Conservation (phyloP, 306 rosid genomes). For the Ochetophila trinervis region DNA sequence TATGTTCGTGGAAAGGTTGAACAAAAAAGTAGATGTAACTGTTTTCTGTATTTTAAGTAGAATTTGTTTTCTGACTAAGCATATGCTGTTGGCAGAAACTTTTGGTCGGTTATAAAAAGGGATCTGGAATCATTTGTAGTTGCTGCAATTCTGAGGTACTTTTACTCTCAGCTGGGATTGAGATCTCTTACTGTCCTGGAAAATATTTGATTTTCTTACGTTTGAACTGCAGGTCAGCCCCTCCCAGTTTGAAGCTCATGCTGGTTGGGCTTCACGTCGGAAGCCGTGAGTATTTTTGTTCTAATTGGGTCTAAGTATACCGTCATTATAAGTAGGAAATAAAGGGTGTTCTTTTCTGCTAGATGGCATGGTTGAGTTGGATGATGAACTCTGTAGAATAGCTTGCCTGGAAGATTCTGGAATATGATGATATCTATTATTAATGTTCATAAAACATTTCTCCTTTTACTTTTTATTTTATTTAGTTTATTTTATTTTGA, state of each 20-base stretch:
- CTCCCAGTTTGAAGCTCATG: slow-evolving; percentile 93
- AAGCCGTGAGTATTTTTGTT: slow-evolving; percentile 77
- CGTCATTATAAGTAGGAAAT: slow-evolving; percentile 16
- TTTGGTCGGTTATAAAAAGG: slow-evolving; percentile 73
- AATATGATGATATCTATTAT: background rate
- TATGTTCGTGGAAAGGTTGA: slow-evolving; percentile 74
- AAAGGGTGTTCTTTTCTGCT: background rate
- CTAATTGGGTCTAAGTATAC: background rate
- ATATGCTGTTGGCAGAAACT: slow-evolving; percentile 50
- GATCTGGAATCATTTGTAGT: slow-evolving; percentile 63
- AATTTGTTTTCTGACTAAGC: slow-evolving; percentile 25
- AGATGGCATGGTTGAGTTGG: slow-evolving; percentile 10
- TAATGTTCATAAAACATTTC: background rate
- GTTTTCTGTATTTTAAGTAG: slow-evolving; percentile 9
- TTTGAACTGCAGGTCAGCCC: slow-evolving; percentile 68
- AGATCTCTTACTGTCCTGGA: slow-evolving; percentile 1
- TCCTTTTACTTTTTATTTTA: background rate
- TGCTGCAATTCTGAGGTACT: slow-evolving; percentile 76
- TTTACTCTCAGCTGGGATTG: slow-evolving; percentile 12
- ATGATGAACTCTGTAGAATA: slow-evolving; percentile 2
- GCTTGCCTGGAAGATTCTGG: background rate
- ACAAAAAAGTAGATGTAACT: slow-evolving; percentile 4
- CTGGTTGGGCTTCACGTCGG: slow-evolving; percentile 91
- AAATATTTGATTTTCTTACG: slow-evolving; percentile 12
- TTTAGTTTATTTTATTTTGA: slow-evolving; percentile 12